Evolutionary conservation across 768 basidiomycete species (phyloP), one percentile per base, ranked within the genome.

Genomic region (Podaxis sp.): DNA sequence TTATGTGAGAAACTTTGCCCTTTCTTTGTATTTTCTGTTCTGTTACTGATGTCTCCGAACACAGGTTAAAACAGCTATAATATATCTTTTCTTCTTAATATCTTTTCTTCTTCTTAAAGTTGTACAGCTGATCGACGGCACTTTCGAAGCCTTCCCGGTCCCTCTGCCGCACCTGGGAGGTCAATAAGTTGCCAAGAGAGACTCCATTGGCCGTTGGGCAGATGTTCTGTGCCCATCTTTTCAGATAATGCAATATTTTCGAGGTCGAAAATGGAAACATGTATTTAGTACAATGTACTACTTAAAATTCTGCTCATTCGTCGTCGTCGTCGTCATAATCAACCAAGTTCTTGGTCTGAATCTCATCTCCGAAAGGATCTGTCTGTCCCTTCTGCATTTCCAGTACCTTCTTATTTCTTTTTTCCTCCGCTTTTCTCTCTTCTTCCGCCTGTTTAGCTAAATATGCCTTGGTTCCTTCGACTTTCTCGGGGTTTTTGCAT

Each of bases 401-500:
- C 25, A 74, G 75, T 15, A 83, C 86, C 69, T 89, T 90, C 67
- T 82, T 83, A 49, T 73, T 81, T 60, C 92, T 79, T 72, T 91
- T 94, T 63, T 83, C 84, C 64, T 85, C 85, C 1, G 87, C 88
- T 68, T 81, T 83, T 58, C 77, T 83, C 67, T 92, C 91, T 61
- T 87, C 86, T 66, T 86, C 88, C n/a, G 80, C 85, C 66, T 85
- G 87, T 71, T 86, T 87, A 22, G 85, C 83, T 25, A 88, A 72
- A 72, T 90, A 94, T 2, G 92, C 90, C 64, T 85, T 88, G 65
- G 88, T 96, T n/a, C 94, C 95, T 12, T 88, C 86, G 4, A 96
- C 88, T 74, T 96, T 97, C 74, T 96, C 95, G 4, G 97, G 97
- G 69, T 99, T 98, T 72, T 94, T 93, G 79, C 96, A 98, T 40